These are phyloP conservation scores for Excoecaria cochinchinensis DNA, from an alignment of 345 rosid genomes.

Conservation along the genomic window DNA sequence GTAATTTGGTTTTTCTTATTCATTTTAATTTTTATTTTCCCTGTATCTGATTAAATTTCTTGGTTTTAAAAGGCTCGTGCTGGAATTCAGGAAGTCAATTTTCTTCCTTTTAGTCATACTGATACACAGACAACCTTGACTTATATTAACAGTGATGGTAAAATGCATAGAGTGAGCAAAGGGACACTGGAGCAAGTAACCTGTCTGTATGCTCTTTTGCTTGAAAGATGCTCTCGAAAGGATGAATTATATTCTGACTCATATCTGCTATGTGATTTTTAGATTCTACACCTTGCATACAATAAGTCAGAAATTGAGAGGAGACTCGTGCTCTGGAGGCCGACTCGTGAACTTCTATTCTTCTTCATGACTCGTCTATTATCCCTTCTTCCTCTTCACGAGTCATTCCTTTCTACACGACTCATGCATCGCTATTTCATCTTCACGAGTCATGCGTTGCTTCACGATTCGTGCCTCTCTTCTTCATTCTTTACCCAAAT, in stretches of 20 bases:
- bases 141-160: slow-evolving; percentile 45
- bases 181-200: slow-evolving; percentile 88
- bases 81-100: slow-evolving; percentile 59
- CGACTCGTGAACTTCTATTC: too few relatives aligned
- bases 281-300: slow-evolving; percentile 89
- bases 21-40: neutral
- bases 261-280: slow-evolving; percentile 24
- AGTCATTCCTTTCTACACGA: too few relatives aligned
- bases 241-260: slow-evolving; percentile 16
- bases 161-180: slow-evolving; percentile 65
- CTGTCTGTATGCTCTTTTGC: too few relatives aligned
- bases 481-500: too few relatives aligned
- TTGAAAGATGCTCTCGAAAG: neutral
- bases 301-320: slow-evolving; percentile 84
- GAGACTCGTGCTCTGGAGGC: too few relatives aligned
- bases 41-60: neutral
- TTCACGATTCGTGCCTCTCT: too few relatives aligned
- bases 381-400: too few relatives aligned
- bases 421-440: too few relatives aligned
- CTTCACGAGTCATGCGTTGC: too few relatives aligned
- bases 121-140: slow-evolving; percentile 66
- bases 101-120: slow-evolving; percentile 64
- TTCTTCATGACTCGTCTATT: too few relatives aligned
- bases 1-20: slow-evolving; percentile 8
- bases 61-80: slow-evolving; percentile 46